Percentiles rank a stretch among this genome's conserved stretches.
phyloP scores from a whole-genome alignment of 1,139 yeast species.

The Candida mesenterica region DNA sequence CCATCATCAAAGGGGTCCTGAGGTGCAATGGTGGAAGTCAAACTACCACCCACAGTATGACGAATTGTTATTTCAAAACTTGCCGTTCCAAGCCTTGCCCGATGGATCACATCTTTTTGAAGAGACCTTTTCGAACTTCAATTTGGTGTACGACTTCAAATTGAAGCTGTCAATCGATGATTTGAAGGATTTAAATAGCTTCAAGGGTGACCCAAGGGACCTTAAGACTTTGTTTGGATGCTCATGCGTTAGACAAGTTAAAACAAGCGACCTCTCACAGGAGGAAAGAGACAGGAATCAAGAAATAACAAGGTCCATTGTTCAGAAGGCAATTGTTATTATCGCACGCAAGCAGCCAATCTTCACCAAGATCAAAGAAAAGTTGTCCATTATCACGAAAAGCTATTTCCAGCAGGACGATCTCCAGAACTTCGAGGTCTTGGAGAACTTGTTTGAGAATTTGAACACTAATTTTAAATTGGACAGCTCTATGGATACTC shows the following conservation, averaged over 20 bases:
- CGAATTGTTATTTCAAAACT: conserved; percentile 69
- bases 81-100: conserved; percentile 93
- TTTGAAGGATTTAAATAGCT: conserved; percentile 43
- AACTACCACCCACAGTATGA: conserved; percentile 44
- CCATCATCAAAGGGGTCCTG: conserved; percentile 94
- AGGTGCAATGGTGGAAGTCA: conserved; percentile 88
- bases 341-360: conserved; percentile 77
- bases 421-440: conserved; percentile 65
- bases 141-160: conserved; percentile 70
- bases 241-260: conserved; percentile 85
- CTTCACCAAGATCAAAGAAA: conserved; percentile 84
- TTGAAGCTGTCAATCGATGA: conserved; percentile 46
- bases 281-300: conserved; percentile 50
- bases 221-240: conserved; percentile 85
- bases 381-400: conserved; percentile 83
- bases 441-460: conserved; percentile 73
- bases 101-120: conserved; percentile 93
- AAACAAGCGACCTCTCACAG: conserved; percentile 53
- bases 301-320: conserved; percentile 82
- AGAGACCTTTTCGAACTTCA: conserved; percentile 90
- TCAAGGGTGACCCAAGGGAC: conserved; percentile 44
- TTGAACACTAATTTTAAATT: conserved; percentile 37
- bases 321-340: conserved; percentile 91
- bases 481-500: background rate
- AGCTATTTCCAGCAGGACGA: conserved; percentile 81